Conservation (phyloP, 225 moss, liverwort and hornwort species). For the Antitrichia curtipendula region DNA sequence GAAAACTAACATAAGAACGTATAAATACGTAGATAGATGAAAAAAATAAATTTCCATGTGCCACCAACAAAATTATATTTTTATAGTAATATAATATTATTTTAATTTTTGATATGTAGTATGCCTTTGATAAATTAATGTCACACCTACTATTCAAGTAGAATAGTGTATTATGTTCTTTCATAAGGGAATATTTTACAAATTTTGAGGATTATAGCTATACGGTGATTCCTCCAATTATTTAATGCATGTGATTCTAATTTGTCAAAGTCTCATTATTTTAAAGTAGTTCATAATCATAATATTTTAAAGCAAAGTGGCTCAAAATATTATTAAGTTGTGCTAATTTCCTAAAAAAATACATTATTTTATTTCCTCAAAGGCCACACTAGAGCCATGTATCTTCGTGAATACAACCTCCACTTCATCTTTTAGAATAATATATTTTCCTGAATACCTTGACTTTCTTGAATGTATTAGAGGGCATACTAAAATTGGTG, state of each 20-base stretch:
- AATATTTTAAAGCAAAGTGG: neutral
- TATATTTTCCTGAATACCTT: neutral
- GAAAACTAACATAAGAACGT: too few species aligned
- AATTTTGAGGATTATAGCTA: neutral
- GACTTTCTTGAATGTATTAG: neutral
- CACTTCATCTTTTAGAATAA: neutral
- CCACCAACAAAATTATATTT: too few species aligned
- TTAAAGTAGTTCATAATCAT: neutral
- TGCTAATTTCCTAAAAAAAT: too few species aligned
- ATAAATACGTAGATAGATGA: too few species aligned
- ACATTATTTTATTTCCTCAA: neutral
- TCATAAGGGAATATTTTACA: neutral
- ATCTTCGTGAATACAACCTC: neutral
- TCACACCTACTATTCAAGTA: neutral
- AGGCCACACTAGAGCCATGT: accelerated
- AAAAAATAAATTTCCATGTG: neutral
- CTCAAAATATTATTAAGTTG: neutral
- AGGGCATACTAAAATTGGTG: neutral
- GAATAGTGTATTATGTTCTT: neutral
- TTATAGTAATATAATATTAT: neutral
- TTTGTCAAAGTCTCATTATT: neutral
- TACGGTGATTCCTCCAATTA: neutral
- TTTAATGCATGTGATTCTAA: neutral
- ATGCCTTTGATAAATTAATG: too few species aligned
- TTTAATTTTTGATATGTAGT: neutral